Percentiles rank a stretch among this genome's conserved stretches.
Evolutionary conservation across 2,329 filamentous ascomycete species (phyloP).

Genomic region (Penicillium glabrum): DNA sequence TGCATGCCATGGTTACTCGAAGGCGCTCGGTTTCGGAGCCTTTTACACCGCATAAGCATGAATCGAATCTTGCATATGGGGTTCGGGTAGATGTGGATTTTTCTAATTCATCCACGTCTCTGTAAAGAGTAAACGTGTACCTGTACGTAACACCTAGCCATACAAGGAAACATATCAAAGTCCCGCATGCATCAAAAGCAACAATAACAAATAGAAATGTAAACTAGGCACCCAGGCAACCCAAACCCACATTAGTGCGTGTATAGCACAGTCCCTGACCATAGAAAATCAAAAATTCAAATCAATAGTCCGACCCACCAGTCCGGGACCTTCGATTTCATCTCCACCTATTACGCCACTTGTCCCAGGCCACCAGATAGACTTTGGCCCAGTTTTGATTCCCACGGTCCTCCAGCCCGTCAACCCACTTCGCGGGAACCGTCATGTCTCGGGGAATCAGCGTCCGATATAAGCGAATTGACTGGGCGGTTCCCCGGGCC

Average conservation of each 20-base stretch:
- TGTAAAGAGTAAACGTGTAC: not conserved
- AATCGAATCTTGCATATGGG: not conserved
- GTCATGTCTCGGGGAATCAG: not conserved
- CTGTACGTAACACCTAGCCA: not conserved
- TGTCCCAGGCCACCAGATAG: constrained; percentile 7
- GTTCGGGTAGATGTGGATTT: not conserved
- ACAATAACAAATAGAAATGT: not conserved
- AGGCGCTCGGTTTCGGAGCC: not conserved
- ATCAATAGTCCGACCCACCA: constrained; percentile 7
- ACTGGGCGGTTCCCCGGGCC: not conserved
- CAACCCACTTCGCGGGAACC: constrained; percentile 3
- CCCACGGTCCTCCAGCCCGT: constrained; percentile 13
- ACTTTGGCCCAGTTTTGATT: constrained; percentile 5
- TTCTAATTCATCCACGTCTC: not conserved
- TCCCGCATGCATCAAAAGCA: not conserved
- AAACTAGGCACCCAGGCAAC: not conserved
- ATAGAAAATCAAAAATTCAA: not conserved
- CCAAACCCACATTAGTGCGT: not conserved
- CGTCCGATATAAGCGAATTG: not conserved
- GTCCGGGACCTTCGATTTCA: constrained; percentile 1
- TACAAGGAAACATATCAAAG: not conserved
- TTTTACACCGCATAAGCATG: not conserved
- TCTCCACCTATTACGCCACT: constrained; percentile 5
- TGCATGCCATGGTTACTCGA: constrained; percentile 11
- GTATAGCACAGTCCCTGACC: not conserved